phyloP scores from a whole-genome alignment of 2,329 filamentous ascomycete species.

The Knufia fluminis region DNA sequence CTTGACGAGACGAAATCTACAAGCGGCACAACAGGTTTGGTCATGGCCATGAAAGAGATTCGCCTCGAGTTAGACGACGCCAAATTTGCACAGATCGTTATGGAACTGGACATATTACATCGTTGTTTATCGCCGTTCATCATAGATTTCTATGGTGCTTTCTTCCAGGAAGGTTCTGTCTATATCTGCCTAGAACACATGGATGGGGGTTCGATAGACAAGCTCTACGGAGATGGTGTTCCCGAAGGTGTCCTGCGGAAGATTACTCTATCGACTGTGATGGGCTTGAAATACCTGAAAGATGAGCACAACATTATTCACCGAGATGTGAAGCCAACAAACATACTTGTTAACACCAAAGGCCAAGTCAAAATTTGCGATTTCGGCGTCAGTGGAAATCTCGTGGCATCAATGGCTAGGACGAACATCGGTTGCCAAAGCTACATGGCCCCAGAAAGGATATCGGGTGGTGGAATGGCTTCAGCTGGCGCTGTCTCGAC shows the following conservation, averaged over 20 bases:
- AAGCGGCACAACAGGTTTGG: constrained; percentile 53
- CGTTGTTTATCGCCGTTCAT: constrained; percentile 93
- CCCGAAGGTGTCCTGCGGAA: constrained; percentile 82
- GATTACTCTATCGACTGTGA: constrained; percentile 79
- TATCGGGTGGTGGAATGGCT: constrained; percentile 74
- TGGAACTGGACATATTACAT: constrained; percentile 93
- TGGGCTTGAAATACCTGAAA: constrained; percentile 86
- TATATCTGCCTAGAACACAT: constrained; percentile 99
- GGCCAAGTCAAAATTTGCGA: constrained; percentile 98
- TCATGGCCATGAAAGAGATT: constrained; percentile 99
- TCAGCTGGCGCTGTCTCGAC: constrained; percentile 57
- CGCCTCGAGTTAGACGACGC: constrained; percentile 89
- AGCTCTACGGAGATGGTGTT: constrained; percentile 82
- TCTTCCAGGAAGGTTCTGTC: constrained; percentile 96
- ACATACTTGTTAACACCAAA: constrained; percentile 80
- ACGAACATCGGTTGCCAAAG: constrained; percentile 99
- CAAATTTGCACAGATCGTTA: constrained; percentile 94
- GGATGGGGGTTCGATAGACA: constrained; percentile 97
- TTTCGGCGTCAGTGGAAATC: constrained; percentile 91
- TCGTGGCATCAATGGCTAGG: constrained; percentile 94
- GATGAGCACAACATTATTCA: constrained; percentile 99
- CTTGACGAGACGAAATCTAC: constrained; percentile 26
- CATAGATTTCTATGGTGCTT: constrained; percentile 97
- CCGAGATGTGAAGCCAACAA: constrained; percentile 97
- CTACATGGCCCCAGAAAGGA: constrained; percentile 97